Evolutionary conservation across 345 rosid species (phyloP).

Genomic region (Salix brachista): DNA sequence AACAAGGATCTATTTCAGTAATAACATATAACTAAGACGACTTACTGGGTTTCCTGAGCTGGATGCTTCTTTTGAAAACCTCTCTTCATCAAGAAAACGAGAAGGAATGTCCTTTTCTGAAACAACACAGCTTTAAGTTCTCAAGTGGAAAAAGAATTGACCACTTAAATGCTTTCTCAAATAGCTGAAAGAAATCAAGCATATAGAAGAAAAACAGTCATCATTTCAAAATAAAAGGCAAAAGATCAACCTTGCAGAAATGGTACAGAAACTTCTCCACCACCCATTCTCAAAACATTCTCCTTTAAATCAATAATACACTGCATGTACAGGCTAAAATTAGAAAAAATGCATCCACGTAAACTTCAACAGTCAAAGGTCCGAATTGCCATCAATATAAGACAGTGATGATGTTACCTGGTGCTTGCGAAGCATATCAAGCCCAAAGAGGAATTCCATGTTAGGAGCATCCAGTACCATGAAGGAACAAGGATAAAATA

Average conservation of each 20-base stretch:
- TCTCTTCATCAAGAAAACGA: slow-evolving; percentile 76
- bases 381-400: not conserved
- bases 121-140: slow-evolving; percentile 18
- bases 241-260: slow-evolving; percentile 77
- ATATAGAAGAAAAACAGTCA: not conserved
- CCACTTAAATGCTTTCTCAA: not conserved
- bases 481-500: slow-evolving; percentile 90
- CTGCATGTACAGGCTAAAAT: slow-evolving; percentile 34
- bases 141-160: not conserved
- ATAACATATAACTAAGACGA: not conserved
- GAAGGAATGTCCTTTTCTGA: slow-evolving; percentile 91
- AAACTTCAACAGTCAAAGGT: slow-evolving; percentile 5
- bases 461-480: slow-evolving; percentile 89
- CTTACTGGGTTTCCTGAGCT: slow-evolving; percentile 77
- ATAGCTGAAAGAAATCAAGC: slow-evolving; percentile 1
- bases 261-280: slow-evolving; percentile 96
- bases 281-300: slow-evolving; percentile 84
- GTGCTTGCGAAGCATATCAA: slow-evolving; percentile 99
- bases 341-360: slow-evolving; percentile 10
- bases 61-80: slow-evolving; percentile 63
- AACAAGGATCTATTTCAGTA: not conserved
- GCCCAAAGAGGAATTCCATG: slow-evolving; percentile 96
- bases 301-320: slow-evolving; percentile 90
- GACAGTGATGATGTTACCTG: slow-evolving; percentile 50
- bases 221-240: not conserved